These are phyloP conservation scores for Juglanconis juglandina DNA, from an alignment of 2,329 filamentous ascomycete genomes.

Conservation along the genomic window DNA sequence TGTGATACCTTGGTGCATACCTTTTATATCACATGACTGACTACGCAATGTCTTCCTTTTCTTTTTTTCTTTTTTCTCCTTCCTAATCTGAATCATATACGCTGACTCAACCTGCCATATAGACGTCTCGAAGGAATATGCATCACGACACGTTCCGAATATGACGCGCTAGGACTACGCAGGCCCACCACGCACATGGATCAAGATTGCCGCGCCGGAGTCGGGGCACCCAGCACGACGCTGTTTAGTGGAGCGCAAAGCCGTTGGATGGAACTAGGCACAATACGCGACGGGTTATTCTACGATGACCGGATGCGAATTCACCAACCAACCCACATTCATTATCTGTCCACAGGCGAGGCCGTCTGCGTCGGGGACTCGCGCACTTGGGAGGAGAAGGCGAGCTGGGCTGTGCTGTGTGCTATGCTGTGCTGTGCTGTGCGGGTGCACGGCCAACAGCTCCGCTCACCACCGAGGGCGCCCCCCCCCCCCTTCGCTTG, in stretches of 20 bases:
- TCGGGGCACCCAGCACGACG: too few relatives aligned
- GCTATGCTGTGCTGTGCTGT: neutral
- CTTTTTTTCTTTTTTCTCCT: too few relatives aligned
- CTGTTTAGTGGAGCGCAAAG: too few relatives aligned
- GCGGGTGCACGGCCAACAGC: too few relatives aligned
- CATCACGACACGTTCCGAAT: slow-evolving; percentile 3
- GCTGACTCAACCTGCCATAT: neutral
- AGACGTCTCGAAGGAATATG: slow-evolving; percentile 8
- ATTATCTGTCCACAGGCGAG: neutral
- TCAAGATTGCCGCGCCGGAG: too few relatives aligned
- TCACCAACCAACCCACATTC: neutral
- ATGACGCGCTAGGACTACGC: neutral
- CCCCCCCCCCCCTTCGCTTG: neutral
- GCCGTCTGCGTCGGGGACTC: neutral
- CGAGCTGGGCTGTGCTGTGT: neutral
- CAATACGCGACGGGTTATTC: too few relatives aligned
- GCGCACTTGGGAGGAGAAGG: neutral
- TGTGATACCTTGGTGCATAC: neutral
- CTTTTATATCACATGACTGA: neutral
- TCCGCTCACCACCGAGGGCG: neutral
- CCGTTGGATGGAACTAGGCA: too few relatives aligned
- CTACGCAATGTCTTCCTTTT: neutral
- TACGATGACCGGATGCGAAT: neutral
- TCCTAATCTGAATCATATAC: neutral
- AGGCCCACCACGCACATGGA: neutral